Evolutionary conservation across 495 filamentous ascomycete genomes (phyloP).

Genomic region (Trypethelium eluteriae): DNA sequence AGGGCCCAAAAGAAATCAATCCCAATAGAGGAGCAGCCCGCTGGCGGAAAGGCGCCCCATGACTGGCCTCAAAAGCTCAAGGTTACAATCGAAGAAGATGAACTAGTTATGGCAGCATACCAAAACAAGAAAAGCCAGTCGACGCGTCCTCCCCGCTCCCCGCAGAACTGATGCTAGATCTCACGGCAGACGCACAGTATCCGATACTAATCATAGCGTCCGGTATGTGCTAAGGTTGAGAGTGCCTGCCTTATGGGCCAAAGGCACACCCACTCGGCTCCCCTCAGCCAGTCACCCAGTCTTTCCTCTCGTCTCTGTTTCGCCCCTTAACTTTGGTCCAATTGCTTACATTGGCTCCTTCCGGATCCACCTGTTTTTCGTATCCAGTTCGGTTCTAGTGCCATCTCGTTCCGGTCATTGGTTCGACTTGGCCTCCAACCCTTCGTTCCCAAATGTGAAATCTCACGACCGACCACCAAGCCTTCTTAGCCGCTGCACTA

Average conservation of each 20-base stretch:
- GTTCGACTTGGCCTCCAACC: not conserved
- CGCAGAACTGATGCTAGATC: not conserved
- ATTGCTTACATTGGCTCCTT: no score
- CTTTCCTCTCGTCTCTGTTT: no score
- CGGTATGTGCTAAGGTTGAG: not conserved
- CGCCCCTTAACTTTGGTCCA: no score
- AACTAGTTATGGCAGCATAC: not conserved
- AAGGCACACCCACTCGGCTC: not conserved
- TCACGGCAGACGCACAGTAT: not conserved
- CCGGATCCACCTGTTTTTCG: no score
- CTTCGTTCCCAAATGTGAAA: not conserved
- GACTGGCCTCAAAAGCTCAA: not conserved
- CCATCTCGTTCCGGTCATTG: not conserved
- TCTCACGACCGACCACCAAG: not conserved
- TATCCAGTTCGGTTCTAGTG: not conserved
- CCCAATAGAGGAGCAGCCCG: not conserved
- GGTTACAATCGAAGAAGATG: no score
- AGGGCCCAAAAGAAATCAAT: not conserved
- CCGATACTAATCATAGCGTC: not conserved
- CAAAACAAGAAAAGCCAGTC: not conserved
- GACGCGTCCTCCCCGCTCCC: conserved; percentile 1
- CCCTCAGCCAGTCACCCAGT: not conserved
- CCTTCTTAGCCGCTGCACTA: not conserved
- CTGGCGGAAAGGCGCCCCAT: not conserved
- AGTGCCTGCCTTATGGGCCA: no score